These are phyloP conservation scores for Trapa bicornis DNA, from an alignment of 345 rosid genomes.

Conservation along the genomic window DNA sequence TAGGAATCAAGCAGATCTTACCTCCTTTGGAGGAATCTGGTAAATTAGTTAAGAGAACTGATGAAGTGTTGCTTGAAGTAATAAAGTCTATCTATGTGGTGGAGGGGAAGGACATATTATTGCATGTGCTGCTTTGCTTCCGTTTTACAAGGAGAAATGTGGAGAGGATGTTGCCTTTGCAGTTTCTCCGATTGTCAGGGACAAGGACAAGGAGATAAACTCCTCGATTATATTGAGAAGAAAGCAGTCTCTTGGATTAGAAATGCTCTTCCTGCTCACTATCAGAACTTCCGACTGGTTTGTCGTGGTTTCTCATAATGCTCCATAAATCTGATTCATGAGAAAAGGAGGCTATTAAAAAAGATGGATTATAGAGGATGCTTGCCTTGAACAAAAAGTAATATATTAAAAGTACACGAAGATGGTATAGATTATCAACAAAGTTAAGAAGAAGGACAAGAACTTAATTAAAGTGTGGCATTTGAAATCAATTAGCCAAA, in stretches of 20 bases:
- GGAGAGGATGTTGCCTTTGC: slow-evolving; percentile 95
- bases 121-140: slow-evolving; percentile 90
- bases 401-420: too few species aligned
- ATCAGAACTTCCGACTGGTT: slow-evolving; percentile 93
- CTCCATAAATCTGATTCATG: slow-evolving; percentile 55
- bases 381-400: too few species aligned
- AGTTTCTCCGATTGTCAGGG: slow-evolving; percentile 90
- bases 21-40: slow-evolving; percentile 72
- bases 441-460: too few species aligned
- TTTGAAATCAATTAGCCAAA: too few species aligned
- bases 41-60: slow-evolving; percentile 48
- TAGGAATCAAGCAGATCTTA: slow-evolving; percentile 63
- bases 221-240: slow-evolving; percentile 87
- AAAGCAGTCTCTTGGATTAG: slow-evolving; percentile 63
- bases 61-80: slow-evolving; percentile 62
- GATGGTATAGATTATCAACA: too few species aligned
- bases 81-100: slow-evolving; percentile 59
- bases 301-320: slow-evolving; percentile 76
- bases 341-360: slow-evolving; percentile 53
- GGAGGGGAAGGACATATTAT: slow-evolving; percentile 92
- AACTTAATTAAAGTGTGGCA: too few species aligned
- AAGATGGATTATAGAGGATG: slow-evolving; percentile 9
- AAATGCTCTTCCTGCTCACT: slow-evolving; percentile 66
- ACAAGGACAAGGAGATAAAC: slow-evolving; percentile 93
- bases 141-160: slow-evolving; percentile 62